These are phyloP conservation scores for Termitomyces titanicus DNA, from an alignment of 768 basidiomycete genomes.

Conservation along the genomic window DNA sequence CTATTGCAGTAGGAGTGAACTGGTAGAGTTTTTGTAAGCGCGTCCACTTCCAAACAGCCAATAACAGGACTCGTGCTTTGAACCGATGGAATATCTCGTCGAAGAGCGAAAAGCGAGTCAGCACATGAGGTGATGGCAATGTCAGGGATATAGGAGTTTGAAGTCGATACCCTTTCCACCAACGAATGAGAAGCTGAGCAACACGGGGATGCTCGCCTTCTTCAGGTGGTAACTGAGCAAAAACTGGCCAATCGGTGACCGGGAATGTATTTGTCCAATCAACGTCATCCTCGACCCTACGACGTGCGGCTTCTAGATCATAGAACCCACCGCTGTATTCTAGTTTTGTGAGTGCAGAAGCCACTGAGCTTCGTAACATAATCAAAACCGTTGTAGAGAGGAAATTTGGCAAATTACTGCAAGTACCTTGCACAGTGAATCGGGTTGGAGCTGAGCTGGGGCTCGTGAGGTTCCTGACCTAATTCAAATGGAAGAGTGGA, in stretches of 20 bases:
- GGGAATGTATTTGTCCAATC: too few relatives aligned
- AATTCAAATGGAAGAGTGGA: not conserved
- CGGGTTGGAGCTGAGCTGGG: not conserved
- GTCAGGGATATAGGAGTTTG: conserved; percentile 4
- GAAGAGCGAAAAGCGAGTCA: conserved; percentile 7
- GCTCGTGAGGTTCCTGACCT: not conserved
- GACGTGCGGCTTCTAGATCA: not conserved
- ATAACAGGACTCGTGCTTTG: conserved; percentile 2
- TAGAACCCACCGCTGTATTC: not conserved
- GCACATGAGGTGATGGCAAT: conserved; percentile 11
- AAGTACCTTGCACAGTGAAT: conserved; percentile 2
- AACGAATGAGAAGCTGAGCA: not conserved
- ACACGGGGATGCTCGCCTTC: not conserved
- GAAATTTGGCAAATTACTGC: not conserved
- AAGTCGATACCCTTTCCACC: not conserved
- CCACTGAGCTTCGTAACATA: conserved; percentile 6
- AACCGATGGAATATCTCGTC: not conserved
- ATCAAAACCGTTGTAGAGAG: not conserved
- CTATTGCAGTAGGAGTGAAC: conserved; percentile 9
- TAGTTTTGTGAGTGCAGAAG: not conserved
- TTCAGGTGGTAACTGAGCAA: not conserved
- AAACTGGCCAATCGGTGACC: not conserved
- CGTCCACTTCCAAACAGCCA: conserved; percentile 3
- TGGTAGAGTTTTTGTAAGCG: not conserved
- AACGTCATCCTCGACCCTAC: not conserved